Evolutionary conservation across 78 protist species (phyloP).

Genomic region (Tieghemostelium lacteum): DNA sequence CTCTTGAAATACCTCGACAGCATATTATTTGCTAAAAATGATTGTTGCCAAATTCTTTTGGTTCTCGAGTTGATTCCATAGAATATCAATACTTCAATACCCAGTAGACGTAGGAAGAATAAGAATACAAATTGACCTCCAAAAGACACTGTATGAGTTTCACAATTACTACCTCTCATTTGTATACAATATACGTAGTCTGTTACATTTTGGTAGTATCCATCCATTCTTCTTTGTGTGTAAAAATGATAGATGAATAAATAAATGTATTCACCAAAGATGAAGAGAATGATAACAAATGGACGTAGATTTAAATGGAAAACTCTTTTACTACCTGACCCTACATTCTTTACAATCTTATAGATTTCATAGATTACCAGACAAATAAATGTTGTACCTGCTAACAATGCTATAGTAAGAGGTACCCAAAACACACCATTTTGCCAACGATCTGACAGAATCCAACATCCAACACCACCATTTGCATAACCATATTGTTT

Average conservation of each 20-base stretch:
- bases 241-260: conserved; percentile 41
- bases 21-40: conserved; percentile 16
- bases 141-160: conserved; percentile 14
- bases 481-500: conserved; percentile 52
- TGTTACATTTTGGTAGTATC: neutral
- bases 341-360: conserved; percentile 8
- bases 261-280: conserved; percentile 31
- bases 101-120: conserved; percentile 43
- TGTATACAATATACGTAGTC: conserved; percentile 45
- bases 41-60: conserved; percentile 17
- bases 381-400: conserved; percentile 30
- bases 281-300: conserved; percentile 19
- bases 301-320: conserved; percentile 16
- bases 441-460: neutral
- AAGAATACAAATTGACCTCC: conserved; percentile 39
- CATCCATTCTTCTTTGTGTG: conserved; percentile 10
- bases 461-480: conserved; percentile 70
- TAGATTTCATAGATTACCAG: conserved; percentile 43
- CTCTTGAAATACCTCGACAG: no score
- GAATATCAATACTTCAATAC: conserved; percentile 49
- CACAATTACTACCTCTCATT: neutral
- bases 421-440: conserved; percentile 63
- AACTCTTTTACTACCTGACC: neutral
- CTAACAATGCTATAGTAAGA: neutral
- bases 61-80: conserved; percentile 45